Evolutionary conservation across 2,329 filamentous ascomycete genomes (phyloP).

Genomic region (Onygenales sp.): DNA sequence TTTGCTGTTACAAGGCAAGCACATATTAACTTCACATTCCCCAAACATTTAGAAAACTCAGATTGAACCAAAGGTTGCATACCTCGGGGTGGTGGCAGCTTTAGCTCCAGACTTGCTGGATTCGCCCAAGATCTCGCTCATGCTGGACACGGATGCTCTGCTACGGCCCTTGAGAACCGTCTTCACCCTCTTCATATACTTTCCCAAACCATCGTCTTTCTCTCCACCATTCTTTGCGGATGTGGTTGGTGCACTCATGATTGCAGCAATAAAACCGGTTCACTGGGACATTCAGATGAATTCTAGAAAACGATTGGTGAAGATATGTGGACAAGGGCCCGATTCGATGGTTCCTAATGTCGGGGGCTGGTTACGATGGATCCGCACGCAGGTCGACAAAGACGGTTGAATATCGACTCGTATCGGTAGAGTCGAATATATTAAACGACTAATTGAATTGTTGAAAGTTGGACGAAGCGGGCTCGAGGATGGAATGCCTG

Average conservation of each 20-base stretch:
- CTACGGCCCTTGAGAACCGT: conserved; percentile 26
- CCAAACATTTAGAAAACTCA: not conserved
- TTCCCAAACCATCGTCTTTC: conserved; percentile 25
- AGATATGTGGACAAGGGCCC: not conserved
- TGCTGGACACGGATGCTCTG: conserved; percentile 16
- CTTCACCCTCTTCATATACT: conserved; percentile 31
- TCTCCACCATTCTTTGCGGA: conserved; percentile 7
- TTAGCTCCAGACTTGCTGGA: conserved; percentile 15
- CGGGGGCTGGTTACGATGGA: not conserved
- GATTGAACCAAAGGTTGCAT: conserved; percentile 3
- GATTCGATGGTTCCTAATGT: not conserved
- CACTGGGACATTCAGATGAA: not conserved
- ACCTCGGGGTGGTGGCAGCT: conserved; percentile 7
- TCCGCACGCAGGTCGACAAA: not conserved
- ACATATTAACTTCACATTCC: not conserved
- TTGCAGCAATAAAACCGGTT: not conserved
- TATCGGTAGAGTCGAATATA: not conserved
- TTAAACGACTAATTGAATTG: too few relatives aligned
- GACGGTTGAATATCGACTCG: not conserved
- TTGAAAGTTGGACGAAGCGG: not conserved
- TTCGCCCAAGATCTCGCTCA: conserved; percentile 10
- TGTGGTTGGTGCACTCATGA: conserved; percentile 9
- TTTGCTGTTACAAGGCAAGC: conserved; percentile 1
- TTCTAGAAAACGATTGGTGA: not conserved
- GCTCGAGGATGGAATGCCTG: not conserved